Evolutionary conservation across 345 rosid species (phyloP).

Genomic region (Eutrema yunnanense): DNA sequence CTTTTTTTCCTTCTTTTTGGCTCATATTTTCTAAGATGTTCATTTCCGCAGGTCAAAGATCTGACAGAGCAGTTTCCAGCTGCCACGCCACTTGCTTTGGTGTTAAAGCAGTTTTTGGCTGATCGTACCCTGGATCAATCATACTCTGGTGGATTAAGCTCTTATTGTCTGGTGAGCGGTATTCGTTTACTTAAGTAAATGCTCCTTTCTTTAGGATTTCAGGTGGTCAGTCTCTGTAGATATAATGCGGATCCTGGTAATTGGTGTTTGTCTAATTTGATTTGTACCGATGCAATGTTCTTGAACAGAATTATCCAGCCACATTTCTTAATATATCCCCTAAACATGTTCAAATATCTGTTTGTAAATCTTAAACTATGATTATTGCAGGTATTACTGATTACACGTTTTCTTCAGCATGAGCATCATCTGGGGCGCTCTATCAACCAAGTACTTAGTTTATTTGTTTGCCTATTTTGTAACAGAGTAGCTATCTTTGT

Average conservation of each 20-base stretch:
- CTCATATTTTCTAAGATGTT: constrained; percentile 7
- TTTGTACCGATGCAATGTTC: background rate
- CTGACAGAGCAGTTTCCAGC: constrained; percentile 94
- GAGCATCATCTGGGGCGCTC: constrained; percentile 90
- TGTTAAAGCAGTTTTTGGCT: constrained; percentile 93
- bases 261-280: background rate
- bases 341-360: background rate
- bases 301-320: background rate
- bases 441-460: constrained; percentile 59
- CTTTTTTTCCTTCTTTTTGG: background rate
- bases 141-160: constrained; percentile 98
- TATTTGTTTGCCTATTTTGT: constrained; percentile 6
- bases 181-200: background rate
- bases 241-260: constrained; percentile 5
- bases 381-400: constrained; percentile 63
- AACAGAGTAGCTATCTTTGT: constrained; percentile 1
- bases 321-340: constrained; percentile 1
- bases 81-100: constrained; percentile 90
- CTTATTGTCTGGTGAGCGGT: constrained; percentile 80
- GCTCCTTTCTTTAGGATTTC: constrained; percentile 4
- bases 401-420: constrained; percentile 90
- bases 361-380: constrained; percentile 5
- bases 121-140: constrained; percentile 97
- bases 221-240: constrained; percentile 12
- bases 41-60: constrained; percentile 62